Percentiles rank a stretch among this genome's conserved stretches.
Evolutionary conservation across 345 rosid species (phyloP).

Genomic region (Aegle marmelos): DNA sequence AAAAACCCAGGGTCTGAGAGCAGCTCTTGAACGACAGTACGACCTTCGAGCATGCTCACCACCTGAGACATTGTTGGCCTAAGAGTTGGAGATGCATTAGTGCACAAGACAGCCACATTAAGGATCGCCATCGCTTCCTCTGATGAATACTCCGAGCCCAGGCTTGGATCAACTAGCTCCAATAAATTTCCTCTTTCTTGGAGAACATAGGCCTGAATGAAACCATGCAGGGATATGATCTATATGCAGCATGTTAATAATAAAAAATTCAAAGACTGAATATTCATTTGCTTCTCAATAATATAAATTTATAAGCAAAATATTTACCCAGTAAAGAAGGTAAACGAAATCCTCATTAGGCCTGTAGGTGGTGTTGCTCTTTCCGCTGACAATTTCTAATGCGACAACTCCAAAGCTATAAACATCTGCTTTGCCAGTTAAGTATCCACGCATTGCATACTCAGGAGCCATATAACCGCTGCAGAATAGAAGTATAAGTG

Average conservation of each 20-base stretch:
- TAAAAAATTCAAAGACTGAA: not conserved
- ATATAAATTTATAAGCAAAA: not conserved
- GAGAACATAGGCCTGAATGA: slow-evolving; percentile 61
- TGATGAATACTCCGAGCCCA: slow-evolving; percentile 50
- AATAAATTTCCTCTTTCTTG: slow-evolving; percentile 66
- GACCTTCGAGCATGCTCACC: slow-evolving; percentile 78
- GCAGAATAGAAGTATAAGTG: slow-evolving; percentile 24
- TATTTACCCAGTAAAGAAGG: slow-evolving; percentile 78
- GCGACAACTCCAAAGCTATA: slow-evolving; percentile 58
- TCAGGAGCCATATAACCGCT: slow-evolving; percentile 71
- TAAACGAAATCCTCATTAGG: slow-evolving; percentile 73
- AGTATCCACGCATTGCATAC: slow-evolving; percentile 84
- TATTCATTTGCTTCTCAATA: no score
- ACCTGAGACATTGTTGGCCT: slow-evolving; percentile 91
- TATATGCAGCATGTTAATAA: no score
- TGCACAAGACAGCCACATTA: slow-evolving; percentile 71
- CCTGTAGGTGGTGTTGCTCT: slow-evolving; percentile 75
- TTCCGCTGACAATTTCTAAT: slow-evolving; percentile 54
- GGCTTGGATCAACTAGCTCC: slow-evolving; percentile 59
- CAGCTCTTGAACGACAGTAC: slow-evolving; percentile 63
- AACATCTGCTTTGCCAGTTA: slow-evolving; percentile 62
- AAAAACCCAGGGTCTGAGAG: slow-evolving; percentile 72
- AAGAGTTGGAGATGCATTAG: slow-evolving; percentile 77
- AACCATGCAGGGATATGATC: not conserved
- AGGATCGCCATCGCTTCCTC: slow-evolving; percentile 77